Percentiles rank a stretch among this genome's conserved stretches.
These are phyloP conservation scores for Fraxinus cuspidata DNA, from an alignment of 257 asterid species.

Conservation along the genomic window DNA sequence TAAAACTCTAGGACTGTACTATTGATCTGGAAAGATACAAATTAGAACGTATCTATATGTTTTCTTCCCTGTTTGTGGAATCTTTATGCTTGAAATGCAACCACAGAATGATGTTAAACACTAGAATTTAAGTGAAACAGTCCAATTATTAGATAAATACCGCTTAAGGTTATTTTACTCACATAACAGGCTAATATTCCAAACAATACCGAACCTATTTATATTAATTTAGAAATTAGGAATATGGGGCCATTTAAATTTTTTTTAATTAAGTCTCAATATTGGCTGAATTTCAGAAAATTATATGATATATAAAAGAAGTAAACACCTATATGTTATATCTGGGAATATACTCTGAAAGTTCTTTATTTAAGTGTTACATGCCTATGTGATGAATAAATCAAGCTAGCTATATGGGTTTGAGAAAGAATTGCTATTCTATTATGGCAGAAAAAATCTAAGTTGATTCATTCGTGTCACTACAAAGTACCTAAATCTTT, in stretches of 20 bases:
- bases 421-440: background rate
- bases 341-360: background rate
- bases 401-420: background rate
- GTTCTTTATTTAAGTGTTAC: background rate
- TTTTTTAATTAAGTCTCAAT: background rate
- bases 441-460: background rate
- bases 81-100: background rate
- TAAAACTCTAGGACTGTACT: background rate
- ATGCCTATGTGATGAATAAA: background rate
- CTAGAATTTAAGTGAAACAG: background rate
- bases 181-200: background rate
- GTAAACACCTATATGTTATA: background rate
- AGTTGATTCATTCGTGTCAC: background rate
- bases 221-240: background rate
- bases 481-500: background rate
- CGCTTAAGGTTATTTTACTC: background rate
- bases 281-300: background rate
- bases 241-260: background rate
- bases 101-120: background rate
- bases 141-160: background rate
- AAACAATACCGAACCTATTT: background rate
- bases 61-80: background rate
- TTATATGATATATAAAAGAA: background rate
- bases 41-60: background rate
- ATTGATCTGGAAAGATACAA: background rate